phyloP scores from a whole-genome alignment of 148 eudicot species.

The Mesembryanthemum crystallinum region DNA sequence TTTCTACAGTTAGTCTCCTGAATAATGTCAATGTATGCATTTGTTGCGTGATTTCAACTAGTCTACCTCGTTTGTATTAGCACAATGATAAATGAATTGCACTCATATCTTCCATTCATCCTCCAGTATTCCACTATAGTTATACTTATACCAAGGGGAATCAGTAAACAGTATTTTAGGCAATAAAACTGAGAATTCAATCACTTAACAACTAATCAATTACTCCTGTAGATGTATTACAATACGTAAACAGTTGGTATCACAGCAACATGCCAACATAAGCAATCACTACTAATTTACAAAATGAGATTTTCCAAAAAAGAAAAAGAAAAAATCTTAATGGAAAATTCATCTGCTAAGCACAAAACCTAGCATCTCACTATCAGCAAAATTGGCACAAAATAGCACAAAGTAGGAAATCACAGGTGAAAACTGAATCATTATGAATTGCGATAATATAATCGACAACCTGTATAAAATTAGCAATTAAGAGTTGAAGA shows the following conservation, averaged over 20 bases:
- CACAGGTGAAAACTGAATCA: neutral
- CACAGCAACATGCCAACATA: neutral
- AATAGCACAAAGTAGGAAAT: neutral
- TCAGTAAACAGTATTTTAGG: too few relatives aligned
- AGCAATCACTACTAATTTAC: neutral
- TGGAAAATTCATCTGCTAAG: neutral
- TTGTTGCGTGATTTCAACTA: too few relatives aligned
- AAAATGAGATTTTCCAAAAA: neutral
- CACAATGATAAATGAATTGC: too few relatives aligned
- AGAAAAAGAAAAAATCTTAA: neutral
- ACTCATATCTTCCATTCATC: too few relatives aligned
- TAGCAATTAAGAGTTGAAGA: neutral
- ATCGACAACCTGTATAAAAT: neutral
- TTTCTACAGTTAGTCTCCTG: too few relatives aligned
- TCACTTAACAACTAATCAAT: neutral
- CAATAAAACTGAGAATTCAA: too few relatives aligned
- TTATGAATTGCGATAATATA: neutral
- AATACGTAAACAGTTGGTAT: neutral
- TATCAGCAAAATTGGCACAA: neutral
- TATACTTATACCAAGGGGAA: too few relatives aligned
- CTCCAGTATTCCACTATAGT: too few relatives aligned
- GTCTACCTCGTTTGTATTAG: too few relatives aligned
- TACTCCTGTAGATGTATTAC: neutral
- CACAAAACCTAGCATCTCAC: neutral
- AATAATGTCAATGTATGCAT: too few relatives aligned